phyloP scores from a whole-genome alignment of 2,329 filamentous ascomycete genomes.

The Aspergillus quadricinctus region DNA sequence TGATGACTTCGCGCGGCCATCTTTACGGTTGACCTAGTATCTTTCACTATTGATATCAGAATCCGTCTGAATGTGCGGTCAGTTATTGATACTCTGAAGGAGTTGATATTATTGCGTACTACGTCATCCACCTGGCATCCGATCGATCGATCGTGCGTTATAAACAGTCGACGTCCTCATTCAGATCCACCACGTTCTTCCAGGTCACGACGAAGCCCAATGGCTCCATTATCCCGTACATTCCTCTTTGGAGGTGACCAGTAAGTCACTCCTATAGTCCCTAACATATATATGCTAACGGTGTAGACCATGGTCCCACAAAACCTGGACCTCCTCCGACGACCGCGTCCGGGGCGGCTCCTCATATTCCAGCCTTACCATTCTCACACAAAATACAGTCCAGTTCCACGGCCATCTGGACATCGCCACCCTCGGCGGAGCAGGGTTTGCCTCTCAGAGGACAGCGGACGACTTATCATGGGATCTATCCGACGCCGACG shows the following conservation, averaged over 20 bases:
- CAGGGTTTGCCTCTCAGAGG: constrained; percentile 76
- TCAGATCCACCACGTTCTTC: not conserved
- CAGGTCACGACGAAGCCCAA: not conserved
- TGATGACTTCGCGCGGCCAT: too few species aligned
- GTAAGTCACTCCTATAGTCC: not conserved
- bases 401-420: constrained; percentile 67
- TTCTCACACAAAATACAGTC: constrained; percentile 36
- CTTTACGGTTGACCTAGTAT: too few species aligned
- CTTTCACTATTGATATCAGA: too few species aligned
- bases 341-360: constrained; percentile 73
- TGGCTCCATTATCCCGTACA: not conserved
- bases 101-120: too few species aligned
- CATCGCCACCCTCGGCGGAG: constrained; percentile 69
- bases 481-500: constrained; percentile 61
- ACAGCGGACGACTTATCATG: constrained; percentile 58
- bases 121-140: not conserved
- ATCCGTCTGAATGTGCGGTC: not conserved
- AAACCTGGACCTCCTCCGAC: constrained; percentile 65
- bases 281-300: too few species aligned
- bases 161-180: not conserved
- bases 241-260: constrained; percentile 13
- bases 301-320: constrained; percentile 9
- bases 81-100: too few species aligned
- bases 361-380: constrained; percentile 53
- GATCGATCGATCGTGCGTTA: constrained; percentile 5